A percentile compares a stretch with the other conserved stretches of the same genome.
Evolutionary conservation across 2,329 filamentous ascomycete genomes (phyloP).

Genomic region (Claviceps monticola): DNA sequence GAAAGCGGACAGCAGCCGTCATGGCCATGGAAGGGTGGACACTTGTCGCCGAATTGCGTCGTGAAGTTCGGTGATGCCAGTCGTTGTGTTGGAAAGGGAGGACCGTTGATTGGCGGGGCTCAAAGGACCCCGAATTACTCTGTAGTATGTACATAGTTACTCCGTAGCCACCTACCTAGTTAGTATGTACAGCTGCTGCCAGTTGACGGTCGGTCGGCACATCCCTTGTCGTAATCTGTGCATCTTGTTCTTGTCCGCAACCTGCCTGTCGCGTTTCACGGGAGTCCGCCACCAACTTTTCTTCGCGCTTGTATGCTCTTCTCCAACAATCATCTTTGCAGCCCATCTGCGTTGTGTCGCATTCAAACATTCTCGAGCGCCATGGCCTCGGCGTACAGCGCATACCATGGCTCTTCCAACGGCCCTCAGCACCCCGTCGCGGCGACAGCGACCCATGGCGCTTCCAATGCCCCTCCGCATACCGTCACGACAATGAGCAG

Average conservation of each 20-base stretch:
- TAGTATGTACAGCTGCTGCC: not conserved
- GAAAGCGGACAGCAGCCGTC: slow-evolving; percentile 28
- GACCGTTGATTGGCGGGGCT: too few species aligned
- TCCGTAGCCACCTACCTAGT: too few species aligned
- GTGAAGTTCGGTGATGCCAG: too few species aligned
- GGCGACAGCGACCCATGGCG: slow-evolving; percentile 25
- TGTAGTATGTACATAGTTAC: too few species aligned
- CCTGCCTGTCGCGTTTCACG: too few species aligned
- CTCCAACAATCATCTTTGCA: slow-evolving; percentile 11
- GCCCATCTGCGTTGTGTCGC: slow-evolving; percentile 10
- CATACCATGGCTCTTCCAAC: slow-evolving; percentile 21
- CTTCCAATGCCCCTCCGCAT: slow-evolving; percentile 17
- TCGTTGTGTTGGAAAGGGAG: too few species aligned
- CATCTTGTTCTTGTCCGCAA: too few species aligned
- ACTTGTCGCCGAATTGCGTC: not conserved
- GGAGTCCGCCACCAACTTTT: not conserved
- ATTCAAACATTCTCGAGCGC: slow-evolving; percentile 14
- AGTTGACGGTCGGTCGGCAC: not conserved
- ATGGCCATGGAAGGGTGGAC: not conserved
- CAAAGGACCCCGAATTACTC: too few species aligned
- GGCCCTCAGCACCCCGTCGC: slow-evolving; percentile 45
- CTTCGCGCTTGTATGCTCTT: not conserved
- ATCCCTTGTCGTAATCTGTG: not conserved
- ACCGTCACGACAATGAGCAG: slow-evolving; percentile 66
- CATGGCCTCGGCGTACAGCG: slow-evolving; percentile 27